These are phyloP conservation scores for Neonectria faginata DNA, from an alignment of 2,329 filamentous ascomycete species.

Conservation along the genomic window DNA sequence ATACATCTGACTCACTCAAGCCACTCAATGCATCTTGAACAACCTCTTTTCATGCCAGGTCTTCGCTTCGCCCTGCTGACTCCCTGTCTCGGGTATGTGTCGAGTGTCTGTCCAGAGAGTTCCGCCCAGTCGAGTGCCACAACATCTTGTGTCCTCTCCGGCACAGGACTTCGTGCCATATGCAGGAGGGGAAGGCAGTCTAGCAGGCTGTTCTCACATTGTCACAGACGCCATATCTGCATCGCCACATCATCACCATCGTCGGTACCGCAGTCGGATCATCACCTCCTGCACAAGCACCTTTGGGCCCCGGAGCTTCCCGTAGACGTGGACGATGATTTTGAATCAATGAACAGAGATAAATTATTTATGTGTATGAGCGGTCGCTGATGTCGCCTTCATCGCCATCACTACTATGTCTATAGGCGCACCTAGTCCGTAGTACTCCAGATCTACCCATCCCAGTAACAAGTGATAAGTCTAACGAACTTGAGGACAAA, in stretches of 20 bases:
- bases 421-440: conserved; percentile 16
- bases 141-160: conserved; percentile 7
- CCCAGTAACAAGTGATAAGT: conserved; percentile 20
- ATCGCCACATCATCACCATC: conserved; percentile 31
- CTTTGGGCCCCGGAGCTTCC: conserved; percentile 7
- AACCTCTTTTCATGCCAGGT: conserved; percentile 18
- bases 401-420: conserved; percentile 9
- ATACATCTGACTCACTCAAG: conserved; percentile 21
- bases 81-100: conserved; percentile 16
- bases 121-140: conserved; percentile 12
- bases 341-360: conserved; percentile 9
- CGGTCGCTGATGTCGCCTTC: conserved; percentile 7
- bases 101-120: conserved; percentile 8
- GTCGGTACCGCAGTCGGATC: conserved; percentile 7
- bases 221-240: conserved; percentile 19
- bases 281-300: conserved; percentile 11
- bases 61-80: not conserved
- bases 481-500: conserved; percentile 11
- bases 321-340: not conserved
- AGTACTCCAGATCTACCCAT: conserved; percentile 24
- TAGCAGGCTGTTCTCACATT: conserved; percentile 1
- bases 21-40: conserved; percentile 18
- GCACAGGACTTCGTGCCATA: conserved; percentile 6
- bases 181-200: conserved; percentile 5
- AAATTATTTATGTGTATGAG: not conserved